These are phyloP conservation scores for Saccharomycopsis sp. DNA, from an alignment of 805 yeast genomes.

Conservation along the genomic window DNA sequence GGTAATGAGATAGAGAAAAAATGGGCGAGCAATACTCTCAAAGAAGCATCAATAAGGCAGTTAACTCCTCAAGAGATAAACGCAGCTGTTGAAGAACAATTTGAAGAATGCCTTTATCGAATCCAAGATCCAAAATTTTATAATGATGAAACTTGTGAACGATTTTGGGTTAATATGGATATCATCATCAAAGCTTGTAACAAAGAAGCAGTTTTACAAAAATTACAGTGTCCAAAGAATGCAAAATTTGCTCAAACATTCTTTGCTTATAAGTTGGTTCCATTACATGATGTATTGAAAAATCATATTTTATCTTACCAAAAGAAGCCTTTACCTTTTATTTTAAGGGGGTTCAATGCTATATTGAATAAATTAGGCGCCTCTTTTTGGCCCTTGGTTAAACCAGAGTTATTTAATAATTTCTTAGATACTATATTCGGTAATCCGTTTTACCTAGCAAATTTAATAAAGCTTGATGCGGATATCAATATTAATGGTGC, in stretches of 20 bases:
- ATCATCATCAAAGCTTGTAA: slow-evolving; percentile 29
- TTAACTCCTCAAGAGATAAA: slow-evolving; percentile 22
- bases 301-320: slow-evolving; percentile 42
- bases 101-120: slow-evolving; percentile 36
- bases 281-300: slow-evolving; percentile 31
- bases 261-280: slow-evolving; percentile 25
- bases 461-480: slow-evolving; percentile 24
- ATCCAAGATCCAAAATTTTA: slow-evolving; percentile 45
- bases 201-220: slow-evolving; percentile 26
- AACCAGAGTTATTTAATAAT: slow-evolving; percentile 45
- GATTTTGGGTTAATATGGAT: slow-evolving; percentile 38
- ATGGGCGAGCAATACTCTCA: slow-evolving; percentile 36
- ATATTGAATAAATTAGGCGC: slow-evolving; percentile 33
- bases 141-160: slow-evolving; percentile 29
- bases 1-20: slow-evolving; percentile 35
- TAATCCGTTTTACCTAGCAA: slow-evolving; percentile 37
- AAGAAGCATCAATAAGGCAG: slow-evolving; percentile 17
- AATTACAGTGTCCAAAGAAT: slow-evolving; percentile 22
- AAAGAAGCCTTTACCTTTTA: slow-evolving; percentile 34
- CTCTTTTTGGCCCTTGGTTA: slow-evolving; percentile 44
- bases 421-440: slow-evolving; percentile 50
- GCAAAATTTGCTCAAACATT: slow-evolving; percentile 19
- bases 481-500: slow-evolving; percentile 20
- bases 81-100: slow-evolving; percentile 43
- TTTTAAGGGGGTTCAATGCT: slow-evolving; percentile 41